Evolutionary conservation across 495 filamentous ascomycete genomes (phyloP).

Genomic region (Aspergillus sclerotiicarbonarius): DNA sequence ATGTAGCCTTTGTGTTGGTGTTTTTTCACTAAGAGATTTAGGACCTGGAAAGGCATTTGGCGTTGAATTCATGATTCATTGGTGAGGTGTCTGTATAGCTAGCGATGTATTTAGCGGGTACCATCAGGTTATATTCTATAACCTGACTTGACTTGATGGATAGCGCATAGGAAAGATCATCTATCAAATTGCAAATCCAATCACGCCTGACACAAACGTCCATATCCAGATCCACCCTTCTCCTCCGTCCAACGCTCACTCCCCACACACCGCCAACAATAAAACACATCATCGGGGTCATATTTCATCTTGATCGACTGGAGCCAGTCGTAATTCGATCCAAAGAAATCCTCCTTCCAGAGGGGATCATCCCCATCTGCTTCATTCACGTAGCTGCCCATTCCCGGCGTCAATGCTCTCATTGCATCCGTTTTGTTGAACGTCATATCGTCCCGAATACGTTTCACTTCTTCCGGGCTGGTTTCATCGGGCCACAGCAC

Average conservation of each 20-base stretch:
- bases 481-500: constrained; percentile 36
- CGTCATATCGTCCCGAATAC: constrained; percentile 46
- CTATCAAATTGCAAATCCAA: no score
- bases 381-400: constrained; percentile 43
- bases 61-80: no score
- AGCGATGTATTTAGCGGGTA: no score
- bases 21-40: no score
- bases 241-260: constrained; percentile 42
- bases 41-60: no score
- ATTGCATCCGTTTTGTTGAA: constrained; percentile 48
- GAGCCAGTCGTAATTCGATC: constrained; percentile 35
- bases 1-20: no score
- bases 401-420: constrained; percentile 30
- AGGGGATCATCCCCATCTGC: constrained; percentile 17
- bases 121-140: no score
- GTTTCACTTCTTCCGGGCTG: constrained; percentile 30
- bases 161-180: no score
- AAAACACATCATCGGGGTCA: constrained; percentile 53
- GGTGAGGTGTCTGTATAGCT: no score
- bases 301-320: constrained; percentile 48
- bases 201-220: constrained; percentile 11
- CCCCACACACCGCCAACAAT: constrained; percentile 47
- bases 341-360: constrained; percentile 23
- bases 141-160: no score
- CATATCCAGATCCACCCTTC: constrained; percentile 8